Conservation (phyloP, 179 eudicot species). For the Spinacia oleracea region DNA sequence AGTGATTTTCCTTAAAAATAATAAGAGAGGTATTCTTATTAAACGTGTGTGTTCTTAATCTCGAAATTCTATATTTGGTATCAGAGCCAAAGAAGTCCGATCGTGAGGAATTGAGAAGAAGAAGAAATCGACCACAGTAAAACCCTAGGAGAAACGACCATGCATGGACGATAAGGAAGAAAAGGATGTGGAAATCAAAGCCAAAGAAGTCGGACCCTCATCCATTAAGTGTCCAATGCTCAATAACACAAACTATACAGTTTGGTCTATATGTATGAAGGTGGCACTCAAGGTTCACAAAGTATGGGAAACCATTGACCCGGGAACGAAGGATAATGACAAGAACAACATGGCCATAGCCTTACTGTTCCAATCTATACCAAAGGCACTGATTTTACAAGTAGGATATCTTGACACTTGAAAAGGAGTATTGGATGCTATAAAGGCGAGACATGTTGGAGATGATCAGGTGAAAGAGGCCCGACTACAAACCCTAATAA, state of each 20-base stretch:
- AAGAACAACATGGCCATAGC: constrained; percentile 1
- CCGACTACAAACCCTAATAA: not conserved
- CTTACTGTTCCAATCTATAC: not conserved
- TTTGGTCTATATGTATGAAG: not conserved
- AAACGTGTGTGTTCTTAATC: not conserved
- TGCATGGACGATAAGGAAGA: not conserved
- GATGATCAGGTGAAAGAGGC: not conserved
- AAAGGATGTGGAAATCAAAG: too few species aligned
- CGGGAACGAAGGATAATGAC: not conserved
- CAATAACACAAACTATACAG: not conserved
- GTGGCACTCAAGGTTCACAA: not conserved
- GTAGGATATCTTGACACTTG: not conserved
- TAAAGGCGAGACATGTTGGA: too few species aligned
- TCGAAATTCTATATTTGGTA: not conserved
- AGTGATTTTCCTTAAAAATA: not conserved
- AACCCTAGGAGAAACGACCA: not conserved
- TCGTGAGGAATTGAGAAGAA: too few species aligned
- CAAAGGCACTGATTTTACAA: not conserved
- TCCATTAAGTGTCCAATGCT: too few species aligned
- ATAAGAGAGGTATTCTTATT: not conserved
- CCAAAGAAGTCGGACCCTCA: too few species aligned
- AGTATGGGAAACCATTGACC: not conserved
- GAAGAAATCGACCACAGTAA: not conserved
- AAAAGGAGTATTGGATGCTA: not conserved
- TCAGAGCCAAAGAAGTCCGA: too few species aligned